A percentile compares a stretch with the other conserved stretches of the same genome.
Evolutionary conservation across 805 yeast genomes (phyloP).

Genomic region (Cyberlindnera meyerae): DNA sequence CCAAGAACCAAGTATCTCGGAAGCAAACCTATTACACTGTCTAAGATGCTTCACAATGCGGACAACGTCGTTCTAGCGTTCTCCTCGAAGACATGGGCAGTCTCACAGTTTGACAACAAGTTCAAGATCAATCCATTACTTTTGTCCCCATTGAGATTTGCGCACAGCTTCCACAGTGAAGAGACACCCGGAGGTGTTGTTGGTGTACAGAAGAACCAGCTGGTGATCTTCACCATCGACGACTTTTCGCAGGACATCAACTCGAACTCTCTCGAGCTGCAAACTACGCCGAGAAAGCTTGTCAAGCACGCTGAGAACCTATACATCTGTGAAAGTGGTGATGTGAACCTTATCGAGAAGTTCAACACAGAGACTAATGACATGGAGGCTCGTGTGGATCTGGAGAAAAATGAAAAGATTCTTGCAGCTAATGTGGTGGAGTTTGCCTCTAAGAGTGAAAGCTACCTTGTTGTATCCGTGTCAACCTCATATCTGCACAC

Average conservation of each 20-base stretch:
- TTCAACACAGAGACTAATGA: conserved; percentile 13
- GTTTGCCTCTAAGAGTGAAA: conserved; percentile 24
- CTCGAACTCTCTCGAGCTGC: conserved; percentile 37
- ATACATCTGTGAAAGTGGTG: conserved; percentile 17
- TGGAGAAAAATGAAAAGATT: conserved; percentile 12
- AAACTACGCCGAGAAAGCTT: conserved; percentile 48
- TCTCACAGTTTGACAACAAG: conserved; percentile 20
- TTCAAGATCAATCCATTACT: conserved; percentile 28
- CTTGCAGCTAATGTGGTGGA: conserved; percentile 13
- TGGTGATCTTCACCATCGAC: conserved; percentile 55
- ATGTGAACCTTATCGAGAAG: conserved; percentile 10
- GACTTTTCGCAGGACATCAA: conserved; percentile 30
- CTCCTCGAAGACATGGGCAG: conserved; percentile 31
- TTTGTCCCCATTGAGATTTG: conserved; percentile 33
- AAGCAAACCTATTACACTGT: conserved; percentile 50
- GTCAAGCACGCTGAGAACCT: conserved; percentile 19
- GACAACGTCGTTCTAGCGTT: conserved; percentile 27
- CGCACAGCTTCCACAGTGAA: conserved; percentile 54
- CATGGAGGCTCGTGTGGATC: conserved; percentile 4
- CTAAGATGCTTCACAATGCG: conserved; percentile 10
- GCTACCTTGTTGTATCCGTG: conserved; percentile 45
- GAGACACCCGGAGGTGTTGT: conserved; percentile 61
- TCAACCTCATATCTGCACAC: conserved; percentile 21
- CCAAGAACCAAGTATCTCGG: conserved; percentile 74
- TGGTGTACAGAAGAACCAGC: conserved; percentile 47